Evolutionary conservation across 31 red algal genomes (phyloP).

Genomic region (Odonthalia washingtoniensis): DNA sequence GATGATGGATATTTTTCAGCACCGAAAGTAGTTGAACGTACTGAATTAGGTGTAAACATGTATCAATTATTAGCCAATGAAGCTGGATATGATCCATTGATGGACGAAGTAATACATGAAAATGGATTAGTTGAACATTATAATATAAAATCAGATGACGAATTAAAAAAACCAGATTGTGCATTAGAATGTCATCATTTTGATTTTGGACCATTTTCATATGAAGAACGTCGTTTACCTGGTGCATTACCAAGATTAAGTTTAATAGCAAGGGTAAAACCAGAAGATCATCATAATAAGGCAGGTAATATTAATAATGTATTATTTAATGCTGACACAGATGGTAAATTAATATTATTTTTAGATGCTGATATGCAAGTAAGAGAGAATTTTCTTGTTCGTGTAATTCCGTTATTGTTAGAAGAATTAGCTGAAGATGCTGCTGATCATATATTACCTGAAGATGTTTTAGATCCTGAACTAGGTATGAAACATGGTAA

Average conservation of each 20-base stretch:
- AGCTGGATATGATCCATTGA: too few relatives aligned
- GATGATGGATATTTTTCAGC: too few relatives aligned
- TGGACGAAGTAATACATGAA: too few relatives aligned
- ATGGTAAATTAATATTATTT: conserved; percentile 82
- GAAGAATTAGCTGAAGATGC: conserved; percentile 75
- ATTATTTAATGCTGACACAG: conserved; percentile 69
- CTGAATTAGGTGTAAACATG: conserved; percentile 71
- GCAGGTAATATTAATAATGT: conserved; percentile 93
- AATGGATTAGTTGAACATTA: too few relatives aligned
- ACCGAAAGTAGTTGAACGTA: conserved; percentile 71
- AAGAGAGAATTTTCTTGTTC: conserved; percentile 73
- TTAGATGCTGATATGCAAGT: conserved; percentile 82
- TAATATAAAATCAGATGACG: conserved; percentile 59
- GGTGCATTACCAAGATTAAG: conserved; percentile 70
- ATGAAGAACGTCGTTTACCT: conserved; percentile 65
- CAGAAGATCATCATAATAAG: conserved; percentile 85
- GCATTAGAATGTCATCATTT: conserved; percentile 77
- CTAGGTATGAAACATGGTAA: conserved; percentile 56
- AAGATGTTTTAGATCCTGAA: conserved; percentile 71
- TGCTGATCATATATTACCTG: conserved; percentile 54
- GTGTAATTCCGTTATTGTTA: conserved; percentile 71
- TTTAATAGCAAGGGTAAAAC: conserved; percentile 76
- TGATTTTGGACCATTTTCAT: conserved; percentile 75
- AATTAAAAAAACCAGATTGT: conserved; percentile 52
- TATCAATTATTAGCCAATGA: conserved; percentile 76